phyloP scores from a whole-genome alignment of 23 red algal genomes.

The Rhodosorus marinus region DNA sequence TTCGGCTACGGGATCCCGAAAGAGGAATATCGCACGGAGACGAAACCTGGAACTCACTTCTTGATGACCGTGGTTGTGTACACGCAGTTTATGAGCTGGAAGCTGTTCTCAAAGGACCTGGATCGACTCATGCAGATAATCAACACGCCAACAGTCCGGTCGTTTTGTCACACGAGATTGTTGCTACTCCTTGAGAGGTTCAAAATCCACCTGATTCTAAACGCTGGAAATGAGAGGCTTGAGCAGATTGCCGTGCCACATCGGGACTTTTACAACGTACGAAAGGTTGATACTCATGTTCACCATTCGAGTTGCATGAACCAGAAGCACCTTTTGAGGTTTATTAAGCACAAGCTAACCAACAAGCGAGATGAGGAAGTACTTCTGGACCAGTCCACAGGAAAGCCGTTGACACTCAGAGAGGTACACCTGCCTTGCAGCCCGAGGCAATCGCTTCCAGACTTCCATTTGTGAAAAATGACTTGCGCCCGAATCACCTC shows the following conservation, averaged over 20 bases:
- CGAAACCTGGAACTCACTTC: neutral
- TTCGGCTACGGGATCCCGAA: too few species aligned
- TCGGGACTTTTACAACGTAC: constrained; percentile 89
- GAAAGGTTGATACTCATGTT: constrained; percentile 90
- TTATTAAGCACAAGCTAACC: constrained; percentile 90
- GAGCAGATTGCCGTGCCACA: constrained; percentile 74
- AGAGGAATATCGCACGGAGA: too few species aligned
- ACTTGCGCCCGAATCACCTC: neutral
- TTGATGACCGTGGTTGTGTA: neutral
- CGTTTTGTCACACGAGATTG: constrained; percentile 37
- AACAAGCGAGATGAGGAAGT: constrained; percentile 45
- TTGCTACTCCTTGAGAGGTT: constrained; percentile 33
- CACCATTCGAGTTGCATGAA: constrained; percentile 71
- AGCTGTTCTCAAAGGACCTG: constrained; percentile 50
- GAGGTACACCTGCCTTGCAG: too few species aligned
- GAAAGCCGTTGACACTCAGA: constrained; percentile 29
- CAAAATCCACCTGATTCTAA: constrained; percentile 33
- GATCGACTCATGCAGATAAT: constrained; percentile 30
- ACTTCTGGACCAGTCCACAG: constrained; percentile 10
- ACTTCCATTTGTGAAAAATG: neutral
- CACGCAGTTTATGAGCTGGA: too few species aligned
- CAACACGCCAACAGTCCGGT: constrained; percentile 50
- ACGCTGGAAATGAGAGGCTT: constrained; percentile 14
- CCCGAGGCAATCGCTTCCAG: neutral
- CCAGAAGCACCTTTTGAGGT: constrained; percentile 86